These are phyloP conservation scores for Pleurotus giganteus DNA, from an alignment of 768 basidiomycete species.

Conservation along the genomic window DNA sequence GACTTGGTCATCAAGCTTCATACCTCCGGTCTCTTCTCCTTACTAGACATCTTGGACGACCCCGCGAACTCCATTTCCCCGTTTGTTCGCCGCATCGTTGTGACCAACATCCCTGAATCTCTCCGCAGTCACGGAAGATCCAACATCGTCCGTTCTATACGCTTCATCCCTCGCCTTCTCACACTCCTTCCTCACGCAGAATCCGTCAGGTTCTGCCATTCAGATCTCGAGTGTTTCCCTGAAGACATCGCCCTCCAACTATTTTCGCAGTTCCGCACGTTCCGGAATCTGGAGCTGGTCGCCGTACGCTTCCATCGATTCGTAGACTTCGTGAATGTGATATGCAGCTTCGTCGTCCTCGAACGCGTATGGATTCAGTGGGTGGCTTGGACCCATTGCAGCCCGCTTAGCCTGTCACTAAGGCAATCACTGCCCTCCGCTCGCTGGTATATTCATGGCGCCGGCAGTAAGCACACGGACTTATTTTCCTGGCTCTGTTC, in stretches of 20 bases:
- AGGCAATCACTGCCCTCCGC: background rate
- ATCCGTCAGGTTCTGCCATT: background rate
- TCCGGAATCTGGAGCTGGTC: background rate
- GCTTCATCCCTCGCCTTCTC: background rate
- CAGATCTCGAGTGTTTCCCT: slow-evolving; percentile 1
- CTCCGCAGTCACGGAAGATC: background rate
- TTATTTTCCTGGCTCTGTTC: slow-evolving; percentile 1
- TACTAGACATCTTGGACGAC: background rate
- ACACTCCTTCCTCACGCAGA: background rate
- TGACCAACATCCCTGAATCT: background rate
- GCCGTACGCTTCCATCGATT: slow-evolving; percentile 7
- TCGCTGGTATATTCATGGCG: background rate
- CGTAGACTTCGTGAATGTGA: background rate
- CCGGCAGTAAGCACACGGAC: background rate
- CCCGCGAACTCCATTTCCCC: slow-evolving; percentile 4
- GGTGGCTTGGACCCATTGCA: slow-evolving; percentile 1
- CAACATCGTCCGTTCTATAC: slow-evolving; percentile 4
- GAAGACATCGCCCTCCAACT: slow-evolving; percentile 5
- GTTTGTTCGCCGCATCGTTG: background rate
- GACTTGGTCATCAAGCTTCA: background rate
- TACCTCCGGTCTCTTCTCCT: background rate
- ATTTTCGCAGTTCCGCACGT: background rate
- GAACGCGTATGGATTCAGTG: background rate
- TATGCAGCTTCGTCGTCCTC: background rate
- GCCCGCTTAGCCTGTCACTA: background rate